Conservation (phyloP, 2,329 filamentous ascomycete genomes). For the Aschersonia sp. region DNA sequence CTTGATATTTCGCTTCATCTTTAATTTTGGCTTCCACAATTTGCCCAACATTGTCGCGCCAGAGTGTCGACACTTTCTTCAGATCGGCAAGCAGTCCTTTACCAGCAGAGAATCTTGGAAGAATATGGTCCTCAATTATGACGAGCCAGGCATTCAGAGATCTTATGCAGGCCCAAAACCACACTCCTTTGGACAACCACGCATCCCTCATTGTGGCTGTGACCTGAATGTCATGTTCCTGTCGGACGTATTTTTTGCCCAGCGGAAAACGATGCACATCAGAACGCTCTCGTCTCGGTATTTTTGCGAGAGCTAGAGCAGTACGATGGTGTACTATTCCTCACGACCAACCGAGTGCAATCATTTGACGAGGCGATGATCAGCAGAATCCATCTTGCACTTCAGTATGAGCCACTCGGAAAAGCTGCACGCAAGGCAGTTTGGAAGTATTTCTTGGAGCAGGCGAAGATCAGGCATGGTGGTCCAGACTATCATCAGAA, state of each 20-base stretch:
- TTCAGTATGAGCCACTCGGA: too few relatives aligned
- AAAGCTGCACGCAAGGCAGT: too few relatives aligned
- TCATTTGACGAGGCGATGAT: too few relatives aligned
- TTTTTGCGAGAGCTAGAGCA: too few relatives aligned
- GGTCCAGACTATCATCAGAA: too few relatives aligned
- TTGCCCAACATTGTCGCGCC: constrained; percentile 2
- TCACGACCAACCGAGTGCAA: too few relatives aligned
- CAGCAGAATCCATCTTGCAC: too few relatives aligned
- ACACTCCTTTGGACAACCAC: constrained; percentile 10
- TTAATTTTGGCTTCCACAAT: constrained; percentile 6
- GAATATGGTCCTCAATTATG: constrained; percentile 4
- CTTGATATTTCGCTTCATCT: constrained; percentile 7
- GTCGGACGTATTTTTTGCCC: neutral
- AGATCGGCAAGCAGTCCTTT: constrained; percentile 5
- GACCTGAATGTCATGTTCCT: constrained; percentile 6
- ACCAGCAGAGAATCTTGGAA: constrained; percentile 4
- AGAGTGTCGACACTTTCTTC: constrained; percentile 6
- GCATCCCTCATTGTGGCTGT: constrained; percentile 5
- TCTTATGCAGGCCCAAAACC: constrained; percentile 9
- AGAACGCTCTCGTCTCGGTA: too few relatives aligned
- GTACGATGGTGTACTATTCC: too few relatives aligned
- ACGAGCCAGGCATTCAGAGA: constrained; percentile 9
- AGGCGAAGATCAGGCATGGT: too few relatives aligned
- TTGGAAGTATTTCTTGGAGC: too few relatives aligned
- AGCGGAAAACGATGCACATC: too few relatives aligned